Evolutionary conservation across 805 yeast genomes (phyloP), one percentile per base, ranked within the genome.

Genomic region (Debaryomyces maramus): DNA sequence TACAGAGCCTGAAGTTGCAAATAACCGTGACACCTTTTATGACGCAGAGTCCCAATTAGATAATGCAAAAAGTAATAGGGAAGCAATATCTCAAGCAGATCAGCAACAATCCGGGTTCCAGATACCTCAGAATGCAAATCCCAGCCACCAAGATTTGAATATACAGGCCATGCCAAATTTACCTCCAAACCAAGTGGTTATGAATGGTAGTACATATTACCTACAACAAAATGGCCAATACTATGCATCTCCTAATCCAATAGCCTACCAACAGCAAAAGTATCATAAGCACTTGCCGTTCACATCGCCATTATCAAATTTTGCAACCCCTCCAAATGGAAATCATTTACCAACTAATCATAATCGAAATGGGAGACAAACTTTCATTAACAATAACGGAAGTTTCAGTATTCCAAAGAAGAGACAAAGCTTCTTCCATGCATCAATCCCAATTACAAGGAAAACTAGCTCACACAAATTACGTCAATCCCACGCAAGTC

Each of bases 401-500:
- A 24, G 23, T 17, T 20, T 32, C 13, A 32, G n/a, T 10, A 33
- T 19, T 22, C 36, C 36, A 9, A 36, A 16, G 28, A 46, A 46
- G 33, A 43, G 31, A 14, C 41, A 36, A 29, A 23, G 46, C 6
- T 54, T 39, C 34, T 52, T 45, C 44, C 59, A 55, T 42, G 44
- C 47, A 34, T 55, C 55, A 15, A 46, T 54, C 15, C 41, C 47
- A 3, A 45, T 47, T n/a, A 48, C 42, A 27, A 45, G 44, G 16
- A 37, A 51, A 23, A 49, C 58, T 2, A 34, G 51, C 6, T 40
- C 49, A 4, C 36, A 45, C 13, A 50, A 46, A 31, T 34, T 52
- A 20, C 34, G 43, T 10, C 48, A 48, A 13, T 48, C 54, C 3
- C 65, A 61, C 31, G 43, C 48, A 6, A 47, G 49, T 9, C 30